Base-by-base conservation (phyloP, 164 flowering plant species). In the Aristolochia fimbriata region DNA sequence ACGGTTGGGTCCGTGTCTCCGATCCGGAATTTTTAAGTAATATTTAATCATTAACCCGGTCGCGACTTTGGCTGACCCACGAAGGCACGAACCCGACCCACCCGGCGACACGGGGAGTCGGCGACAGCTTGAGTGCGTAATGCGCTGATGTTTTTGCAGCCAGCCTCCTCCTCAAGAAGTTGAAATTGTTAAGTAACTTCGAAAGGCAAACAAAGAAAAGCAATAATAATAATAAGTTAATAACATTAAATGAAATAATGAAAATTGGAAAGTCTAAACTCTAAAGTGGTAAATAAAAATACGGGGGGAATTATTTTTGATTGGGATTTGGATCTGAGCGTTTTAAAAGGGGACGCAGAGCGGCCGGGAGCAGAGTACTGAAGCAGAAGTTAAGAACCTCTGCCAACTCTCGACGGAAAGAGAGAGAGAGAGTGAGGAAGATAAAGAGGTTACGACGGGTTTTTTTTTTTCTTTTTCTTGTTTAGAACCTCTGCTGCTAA, bases 241-340 rank as follows among this genome's bases (percentile, higher is more conserved):
- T 27, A 27, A 31, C 12, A 14, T 9, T 33, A 23, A 51, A 37
- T 10, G 31, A 61, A 17, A 6, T 48, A 60, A 11, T 11, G 17
- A 19, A 27, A 27, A 27, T 25, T 24, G 22, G 2, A 37, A 43
- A 11, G 43, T 16, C 43, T 19, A 25, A 59, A 59, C 41, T 19
- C 13, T 13, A n/a, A 47, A 25, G 11, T 43, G 12, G 60, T n/a
- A 6, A 45, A 58, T 12, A 43, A 5, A 11, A 43, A 46, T 37
- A 22, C 47, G n/a, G 16, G 17, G 13, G 31, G 64, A 50, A 61
- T 61, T 61, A 61, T 51, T 33, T 51, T 51, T 51, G 64, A 51
- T 53, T 33, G 56, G 51, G 64, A 61, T 47, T 61, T 51, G 56
- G 64, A 61, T 61, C 57, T 50, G 56, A 25, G 33, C 22, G 17